These are phyloP conservation scores for Eimeria brunetti DNA, from an alignment of 169 alveolate genomes.

Conservation along the genomic window DNA sequence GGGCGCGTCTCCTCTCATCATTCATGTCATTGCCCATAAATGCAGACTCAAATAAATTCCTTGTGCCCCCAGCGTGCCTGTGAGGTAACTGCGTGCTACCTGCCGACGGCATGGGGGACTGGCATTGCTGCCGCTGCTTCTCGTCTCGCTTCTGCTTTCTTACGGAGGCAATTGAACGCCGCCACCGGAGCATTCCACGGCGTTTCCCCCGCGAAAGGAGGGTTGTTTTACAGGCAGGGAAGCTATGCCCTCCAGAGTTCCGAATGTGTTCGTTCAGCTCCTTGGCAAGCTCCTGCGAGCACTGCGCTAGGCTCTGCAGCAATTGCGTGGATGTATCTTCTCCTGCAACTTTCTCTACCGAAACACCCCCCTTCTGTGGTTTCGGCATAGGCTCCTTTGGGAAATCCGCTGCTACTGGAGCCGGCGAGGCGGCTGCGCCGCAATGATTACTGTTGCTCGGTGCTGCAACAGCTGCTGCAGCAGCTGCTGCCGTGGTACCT, in stretches of 20 bases:
- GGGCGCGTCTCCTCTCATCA: conserved; percentile 23
- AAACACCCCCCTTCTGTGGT: conserved; percentile 9
- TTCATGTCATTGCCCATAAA: background rate
- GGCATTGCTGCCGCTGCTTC: conserved; percentile 2
- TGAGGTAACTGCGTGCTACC: background rate
- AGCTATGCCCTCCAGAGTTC: background rate
- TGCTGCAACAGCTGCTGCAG: conserved; percentile 38
- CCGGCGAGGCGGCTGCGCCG: conserved; percentile 1
- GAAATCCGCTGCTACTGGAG: background rate
- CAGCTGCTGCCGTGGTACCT: conserved; percentile 57
- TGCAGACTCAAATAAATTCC: background rate
- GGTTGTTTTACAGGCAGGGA: background rate
- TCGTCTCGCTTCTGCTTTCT: background rate
- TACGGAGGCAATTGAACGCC: background rate
- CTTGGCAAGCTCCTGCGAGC: conserved; percentile 50
- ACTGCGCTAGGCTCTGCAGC: conserved; percentile 45
- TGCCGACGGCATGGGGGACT: background rate
- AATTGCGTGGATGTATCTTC: conserved; percentile 33
- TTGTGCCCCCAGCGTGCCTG: background rate
- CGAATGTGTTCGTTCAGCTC: conserved; percentile 44
- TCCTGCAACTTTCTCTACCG: conserved; percentile 17
- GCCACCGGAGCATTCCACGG: conserved; percentile 23
- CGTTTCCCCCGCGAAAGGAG: background rate
- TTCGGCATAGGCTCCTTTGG: background rate
- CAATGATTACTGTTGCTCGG: conserved; percentile 39